phyloP scores from a whole-genome alignment of 2,329 filamentous ascomycete genomes.

The Apiospora hydei region DNA sequence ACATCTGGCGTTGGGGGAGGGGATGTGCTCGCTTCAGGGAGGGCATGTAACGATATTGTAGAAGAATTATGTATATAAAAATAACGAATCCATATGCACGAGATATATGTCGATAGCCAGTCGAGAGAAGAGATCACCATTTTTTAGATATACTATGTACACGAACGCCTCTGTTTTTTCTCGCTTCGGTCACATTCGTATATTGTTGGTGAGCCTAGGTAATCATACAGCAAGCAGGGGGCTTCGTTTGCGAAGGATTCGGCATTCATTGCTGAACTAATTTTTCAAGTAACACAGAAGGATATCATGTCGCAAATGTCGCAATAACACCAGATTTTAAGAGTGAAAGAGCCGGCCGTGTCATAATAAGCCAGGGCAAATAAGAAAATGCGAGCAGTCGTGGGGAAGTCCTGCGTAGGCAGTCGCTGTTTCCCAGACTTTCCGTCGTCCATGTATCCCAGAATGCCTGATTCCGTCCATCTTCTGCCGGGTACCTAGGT shows the following conservation, averaged over 20 bases:
- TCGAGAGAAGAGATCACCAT: neutral
- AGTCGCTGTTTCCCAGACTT: neutral
- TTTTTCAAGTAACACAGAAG: conserved; percentile 16
- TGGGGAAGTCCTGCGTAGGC: neutral
- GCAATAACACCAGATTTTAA: conserved; percentile 10
- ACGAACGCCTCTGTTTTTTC: neutral
- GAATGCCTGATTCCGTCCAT: neutral
- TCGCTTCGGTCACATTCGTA: neutral
- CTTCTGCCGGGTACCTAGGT: conserved; percentile 10
- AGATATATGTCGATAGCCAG: neutral
- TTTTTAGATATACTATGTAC: neutral
- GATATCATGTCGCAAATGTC: conserved; percentile 20
- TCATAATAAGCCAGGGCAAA: neutral
- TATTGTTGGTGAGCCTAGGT: neutral
- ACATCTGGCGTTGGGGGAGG: conserved; percentile 2
- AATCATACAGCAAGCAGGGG: neutral
- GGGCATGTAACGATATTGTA: conserved; percentile 11
- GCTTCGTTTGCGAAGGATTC: conserved; percentile 3
- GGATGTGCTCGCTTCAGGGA: neutral
- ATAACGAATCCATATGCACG: conserved; percentile 1
- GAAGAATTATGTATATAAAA: conserved; percentile 20
- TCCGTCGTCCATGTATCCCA: conserved; percentile 8
- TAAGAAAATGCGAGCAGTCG: neutral
- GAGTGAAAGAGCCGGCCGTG: neutral
- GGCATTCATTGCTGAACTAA: neutral